phyloP scores from a whole-genome alignment of 768 basidiomycete species.

The Boletus tylopilopsis region DNA sequence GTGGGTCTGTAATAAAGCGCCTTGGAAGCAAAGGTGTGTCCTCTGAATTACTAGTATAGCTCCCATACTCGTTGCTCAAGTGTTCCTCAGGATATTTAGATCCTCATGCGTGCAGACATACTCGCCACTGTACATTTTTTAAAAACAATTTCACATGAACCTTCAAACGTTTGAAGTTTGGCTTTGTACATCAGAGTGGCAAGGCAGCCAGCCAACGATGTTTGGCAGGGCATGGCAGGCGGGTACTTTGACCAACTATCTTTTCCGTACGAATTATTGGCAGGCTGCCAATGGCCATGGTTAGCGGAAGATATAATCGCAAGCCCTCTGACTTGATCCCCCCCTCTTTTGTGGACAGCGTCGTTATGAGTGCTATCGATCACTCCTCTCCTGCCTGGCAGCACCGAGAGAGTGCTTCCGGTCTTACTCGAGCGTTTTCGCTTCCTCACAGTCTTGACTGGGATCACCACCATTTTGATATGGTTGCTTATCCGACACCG shows the following conservation, averaged over 20 bases:
- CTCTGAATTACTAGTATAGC: background rate
- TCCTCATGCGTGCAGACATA: background rate
- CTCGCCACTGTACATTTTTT: too few relatives aligned
- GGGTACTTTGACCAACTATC: background rate
- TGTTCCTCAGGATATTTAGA: background rate
- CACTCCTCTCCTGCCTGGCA: background rate
- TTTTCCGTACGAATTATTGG: background rate
- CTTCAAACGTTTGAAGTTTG: background rate
- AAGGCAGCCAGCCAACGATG: constrained; percentile 1
- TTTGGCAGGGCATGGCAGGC: constrained; percentile 1
- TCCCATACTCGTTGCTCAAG: background rate
- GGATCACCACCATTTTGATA: background rate
- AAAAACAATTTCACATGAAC: constrained; percentile 16
- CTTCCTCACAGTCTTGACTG: background rate
- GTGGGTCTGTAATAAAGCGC: background rate
- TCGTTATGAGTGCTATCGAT: background rate
- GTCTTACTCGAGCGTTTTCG: background rate
- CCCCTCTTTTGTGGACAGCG: background rate
- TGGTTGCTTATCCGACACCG: background rate
- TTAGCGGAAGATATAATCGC: background rate
- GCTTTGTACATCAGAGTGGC: background rate
- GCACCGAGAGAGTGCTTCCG: too few relatives aligned
- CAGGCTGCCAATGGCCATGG: constrained; percentile 7
- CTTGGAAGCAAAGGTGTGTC: constrained; percentile 1
- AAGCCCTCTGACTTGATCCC: too few relatives aligned